A percentile compares a stretch with the other conserved stretches of the same genome.
phyloP scores from a whole-genome alignment of 2,329 filamentous ascomycete species.

The Ramularia endophylla region DNA sequence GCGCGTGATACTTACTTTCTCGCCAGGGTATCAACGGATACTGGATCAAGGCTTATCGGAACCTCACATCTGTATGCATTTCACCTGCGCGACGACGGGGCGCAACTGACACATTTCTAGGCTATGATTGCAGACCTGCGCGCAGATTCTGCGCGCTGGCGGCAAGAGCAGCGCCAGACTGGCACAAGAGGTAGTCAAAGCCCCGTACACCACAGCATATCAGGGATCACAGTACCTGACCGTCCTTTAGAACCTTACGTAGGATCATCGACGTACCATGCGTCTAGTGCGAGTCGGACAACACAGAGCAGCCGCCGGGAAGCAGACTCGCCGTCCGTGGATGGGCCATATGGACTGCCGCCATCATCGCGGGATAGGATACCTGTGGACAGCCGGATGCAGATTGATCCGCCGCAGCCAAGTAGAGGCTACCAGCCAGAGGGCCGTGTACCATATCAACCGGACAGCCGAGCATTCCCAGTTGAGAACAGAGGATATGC shows the following conservation, averaged over 20 bases:
- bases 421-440: conserved; percentile 21
- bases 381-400: conserved; percentile 23
- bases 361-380: conserved; percentile 19
- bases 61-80: conserved; percentile 40
- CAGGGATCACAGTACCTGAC: conserved; percentile 38
- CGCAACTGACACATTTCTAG: conserved; percentile 24
- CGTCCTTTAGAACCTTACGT: conserved; percentile 24
- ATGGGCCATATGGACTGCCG: conserved; percentile 26
- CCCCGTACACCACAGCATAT: conserved; percentile 34
- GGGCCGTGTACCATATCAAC: conserved; percentile 17
- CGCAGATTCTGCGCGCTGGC: conserved; percentile 43
- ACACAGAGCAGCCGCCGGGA: conserved; percentile 37
- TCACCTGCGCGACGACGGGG: background rate
- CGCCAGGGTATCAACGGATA: conserved; percentile 41
- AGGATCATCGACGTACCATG: conserved; percentile 36
- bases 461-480: conserved; percentile 21
- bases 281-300: conserved; percentile 34
- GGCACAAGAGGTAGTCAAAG: conserved; percentile 43
- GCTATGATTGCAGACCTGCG: conserved; percentile 47
- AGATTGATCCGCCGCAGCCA: conserved; percentile 24
- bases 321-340: conserved; percentile 32
- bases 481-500: conserved; percentile 20
- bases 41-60: conserved; percentile 48
- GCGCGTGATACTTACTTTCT: conserved; percentile 15
- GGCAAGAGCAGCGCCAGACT: conserved; percentile 31